Evolutionary conservation across 2,329 filamentous ascomycete genomes (phyloP), one percentile per base, ranked within the genome.

Genomic region (Trichoderma aggressivum): DNA sequence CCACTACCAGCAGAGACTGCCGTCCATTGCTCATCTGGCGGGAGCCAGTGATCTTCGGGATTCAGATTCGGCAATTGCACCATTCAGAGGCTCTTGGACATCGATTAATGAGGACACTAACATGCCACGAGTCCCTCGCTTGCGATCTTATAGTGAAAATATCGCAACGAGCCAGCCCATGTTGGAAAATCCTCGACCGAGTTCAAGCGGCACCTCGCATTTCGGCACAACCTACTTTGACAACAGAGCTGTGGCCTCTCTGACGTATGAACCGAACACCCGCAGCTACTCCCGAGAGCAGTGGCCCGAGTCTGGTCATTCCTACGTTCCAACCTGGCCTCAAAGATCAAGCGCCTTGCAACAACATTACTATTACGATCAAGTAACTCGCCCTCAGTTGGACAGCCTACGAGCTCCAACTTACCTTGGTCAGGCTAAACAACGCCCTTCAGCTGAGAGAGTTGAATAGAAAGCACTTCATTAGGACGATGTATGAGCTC

Each of bases 21-120:
- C 77, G 3, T 75, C 77, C 2, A 76, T 78, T 28, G 56, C 73
- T 11, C 77, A 76, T n/a, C 72, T 77, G 30, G 61, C 74, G 16
- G 47, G 34, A 32, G 66, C 63, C 1, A 53, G 26, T 28, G 39
- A 56, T 12, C 65, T 72, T 55, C 47, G 68, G 12, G 18, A 12
- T 16, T 30, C 39, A 16, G 8, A 61, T 7, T 30, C 26, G 24
- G 36, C 30, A 10, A 36, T 24, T 18, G 28, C 50, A 11, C 56
- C 59, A 10, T 53, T 53, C 11, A 69, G 39, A 43, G 6, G 10
- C 28, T 43, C 66, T n/a, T 43, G 56, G 12, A n/a, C 36, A 26
- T 60, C 32, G 56, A 21, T 36, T 11, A n/a, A 47, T 16, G 28
- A 50, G 18, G 24, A 28, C 39, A 21, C 39, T 26, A 60, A 14